phyloP scores from a whole-genome alignment of 1,284 basidiomycete species.

The Vanrija sp. region DNA sequence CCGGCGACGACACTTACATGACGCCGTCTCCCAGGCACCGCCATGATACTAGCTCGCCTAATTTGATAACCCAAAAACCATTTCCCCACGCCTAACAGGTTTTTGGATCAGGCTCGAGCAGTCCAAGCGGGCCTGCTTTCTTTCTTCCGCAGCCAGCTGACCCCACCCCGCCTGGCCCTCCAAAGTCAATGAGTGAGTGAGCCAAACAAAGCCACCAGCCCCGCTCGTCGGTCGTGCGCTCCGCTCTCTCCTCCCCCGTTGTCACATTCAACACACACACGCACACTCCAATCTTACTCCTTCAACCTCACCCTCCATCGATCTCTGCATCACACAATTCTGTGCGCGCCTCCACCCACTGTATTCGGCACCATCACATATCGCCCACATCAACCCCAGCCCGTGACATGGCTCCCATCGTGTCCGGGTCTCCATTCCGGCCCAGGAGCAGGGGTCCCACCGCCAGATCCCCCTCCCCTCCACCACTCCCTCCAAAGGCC shows the following conservation, averaged over 20 bases:
- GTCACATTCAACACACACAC: not conserved
- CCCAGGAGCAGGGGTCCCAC: constrained; percentile 10
- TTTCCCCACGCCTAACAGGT: too few species aligned
- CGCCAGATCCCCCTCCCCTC: constrained; percentile 6
- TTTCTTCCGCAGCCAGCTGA: not conserved
- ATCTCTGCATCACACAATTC: not conserved
- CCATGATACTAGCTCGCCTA: too few species aligned
- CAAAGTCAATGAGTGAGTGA: not conserved
- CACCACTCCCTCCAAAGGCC: constrained; percentile 10
- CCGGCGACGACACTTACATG: too few species aligned
- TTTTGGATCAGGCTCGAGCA: not conserved
- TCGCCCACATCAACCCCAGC: too few species aligned
- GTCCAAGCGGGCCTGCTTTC: not conserved
- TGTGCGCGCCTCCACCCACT: too few species aligned
- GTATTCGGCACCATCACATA: too few species aligned
- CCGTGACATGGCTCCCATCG: constrained; percentile 14
- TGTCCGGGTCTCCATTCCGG: constrained; percentile 13
- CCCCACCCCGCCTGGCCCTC: too few species aligned
- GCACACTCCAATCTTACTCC: not conserved
- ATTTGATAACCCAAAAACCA: too few species aligned
- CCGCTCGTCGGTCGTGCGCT: not conserved
- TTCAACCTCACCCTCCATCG: not conserved
- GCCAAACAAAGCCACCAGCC: constrained; percentile 9
- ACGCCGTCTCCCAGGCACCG: too few species aligned
- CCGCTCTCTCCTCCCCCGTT: not conserved